These are phyloP conservation scores for Crithidia mellificae DNA, from an alignment of 208 protist genomes.

Conservation along the genomic window DNA sequence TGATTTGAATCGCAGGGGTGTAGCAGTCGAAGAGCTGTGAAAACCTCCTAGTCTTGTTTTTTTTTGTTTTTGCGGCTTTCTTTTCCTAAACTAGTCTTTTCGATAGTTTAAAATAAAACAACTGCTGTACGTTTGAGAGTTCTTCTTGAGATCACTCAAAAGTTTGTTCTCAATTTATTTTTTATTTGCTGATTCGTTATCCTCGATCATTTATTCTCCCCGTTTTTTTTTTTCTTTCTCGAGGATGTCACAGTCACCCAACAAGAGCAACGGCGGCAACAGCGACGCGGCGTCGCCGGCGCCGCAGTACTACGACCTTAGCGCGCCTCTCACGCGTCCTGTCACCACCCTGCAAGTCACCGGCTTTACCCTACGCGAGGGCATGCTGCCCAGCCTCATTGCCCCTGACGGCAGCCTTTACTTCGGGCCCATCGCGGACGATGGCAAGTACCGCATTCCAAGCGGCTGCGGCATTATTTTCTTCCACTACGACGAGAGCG, in stretches of 20 bases:
- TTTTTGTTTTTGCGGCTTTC: slow-evolving; percentile 9
- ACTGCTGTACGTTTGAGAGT: no score
- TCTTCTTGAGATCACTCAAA: no score
- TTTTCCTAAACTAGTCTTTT: no score
- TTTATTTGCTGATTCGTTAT: not conserved
- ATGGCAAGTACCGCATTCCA: slow-evolving; percentile 48
- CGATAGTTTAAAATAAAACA: no score
- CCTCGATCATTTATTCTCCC: not conserved
- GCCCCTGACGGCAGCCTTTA: slow-evolving; percentile 72
- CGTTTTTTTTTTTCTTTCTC: not conserved
- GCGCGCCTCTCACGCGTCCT: slow-evolving; percentile 37
- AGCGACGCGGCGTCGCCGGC: not conserved
- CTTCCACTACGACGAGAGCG: slow-evolving; percentile 44
- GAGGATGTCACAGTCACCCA: slow-evolving; percentile 3
- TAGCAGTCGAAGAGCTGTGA: no score
- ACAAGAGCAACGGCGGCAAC: not conserved
- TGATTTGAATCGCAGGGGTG: no score
- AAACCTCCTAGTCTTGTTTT: not conserved
- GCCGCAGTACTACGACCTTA: slow-evolving; percentile 40
- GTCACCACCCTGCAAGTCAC: slow-evolving; percentile 70
- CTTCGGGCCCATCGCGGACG: slow-evolving; percentile 67
- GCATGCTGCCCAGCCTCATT: slow-evolving; percentile 34
- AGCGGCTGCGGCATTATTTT: slow-evolving; percentile 74
- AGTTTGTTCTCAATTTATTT: slow-evolving; percentile 3
- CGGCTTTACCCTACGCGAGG: slow-evolving; percentile 48